Evolutionary conservation across 306 rosid species (phyloP).

Genomic region (Lathyrus oleraceus): DNA sequence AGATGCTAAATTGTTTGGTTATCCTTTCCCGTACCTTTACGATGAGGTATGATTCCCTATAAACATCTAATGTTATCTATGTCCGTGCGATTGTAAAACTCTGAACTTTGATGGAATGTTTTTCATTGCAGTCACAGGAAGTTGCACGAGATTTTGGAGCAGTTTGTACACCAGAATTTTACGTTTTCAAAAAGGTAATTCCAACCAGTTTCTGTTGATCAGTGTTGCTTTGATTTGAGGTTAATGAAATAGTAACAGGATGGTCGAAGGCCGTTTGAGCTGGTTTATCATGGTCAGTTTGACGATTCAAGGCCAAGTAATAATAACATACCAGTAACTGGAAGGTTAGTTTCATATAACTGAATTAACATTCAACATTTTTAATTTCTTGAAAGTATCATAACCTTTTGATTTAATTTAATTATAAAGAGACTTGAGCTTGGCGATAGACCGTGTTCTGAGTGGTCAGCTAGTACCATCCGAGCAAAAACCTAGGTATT

Average conservation of each 20-base stretch:
- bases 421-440: no score
- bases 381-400: conserved; percentile 19
- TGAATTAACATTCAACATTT: conserved; percentile 21
- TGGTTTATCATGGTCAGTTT: conserved; percentile 93
- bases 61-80: background rate
- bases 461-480: conserved; percentile 34
- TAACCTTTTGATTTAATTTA: no score
- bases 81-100: conserved; percentile 27
- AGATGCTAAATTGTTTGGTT: no score
- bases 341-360: conserved; percentile 61
- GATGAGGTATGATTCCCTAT: conserved; percentile 60
- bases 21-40: no score
- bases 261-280: conserved; percentile 93
- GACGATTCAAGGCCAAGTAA: conserved; percentile 94
- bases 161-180: conserved; percentile 90
- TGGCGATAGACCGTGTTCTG: no score
- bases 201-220: conserved; percentile 7
- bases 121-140: conserved; percentile 68
- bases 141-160: conserved; percentile 87
- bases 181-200: conserved; percentile 78
- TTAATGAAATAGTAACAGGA: conserved; percentile 52
- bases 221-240: no score
- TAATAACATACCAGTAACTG: conserved; percentile 64
- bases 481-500: conserved; percentile 72
- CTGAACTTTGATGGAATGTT: conserved; percentile 15